Percentiles rank a stretch among this genome's conserved stretches.
Evolutionary conservation across 805 yeast species (phyloP).

Genomic region (Yamadazyma sp.): DNA sequence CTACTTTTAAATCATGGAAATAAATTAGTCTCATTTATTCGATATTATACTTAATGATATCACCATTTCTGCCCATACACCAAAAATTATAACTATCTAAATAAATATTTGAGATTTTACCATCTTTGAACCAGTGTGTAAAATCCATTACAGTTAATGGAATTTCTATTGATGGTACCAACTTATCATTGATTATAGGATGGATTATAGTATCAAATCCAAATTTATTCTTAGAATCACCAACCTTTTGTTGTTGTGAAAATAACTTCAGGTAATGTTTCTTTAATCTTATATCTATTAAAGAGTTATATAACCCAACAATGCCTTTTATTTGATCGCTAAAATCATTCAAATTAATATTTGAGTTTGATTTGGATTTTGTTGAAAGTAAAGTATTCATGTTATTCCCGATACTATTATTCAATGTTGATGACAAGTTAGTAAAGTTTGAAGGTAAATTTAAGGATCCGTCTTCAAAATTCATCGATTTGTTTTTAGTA

Average conservation of each 20-base stretch:
- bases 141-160: conserved; percentile 34
- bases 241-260: conserved; percentile 9
- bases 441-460: conserved; percentile 1
- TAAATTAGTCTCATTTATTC: background rate
- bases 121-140: conserved; percentile 29
- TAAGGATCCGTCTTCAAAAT: conserved; percentile 3
- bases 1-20: background rate
- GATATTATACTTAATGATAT: conserved; percentile 31
- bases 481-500: conserved; percentile 7
- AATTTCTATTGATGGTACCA: conserved; percentile 37
- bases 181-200: conserved; percentile 34
- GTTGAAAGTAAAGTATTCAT: conserved; percentile 21
- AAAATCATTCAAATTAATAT: conserved; percentile 7
- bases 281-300: conserved; percentile 32
- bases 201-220: conserved; percentile 27
- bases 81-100: conserved; percentile 28
- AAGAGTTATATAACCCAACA: conserved; percentile 29
- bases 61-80: conserved; percentile 40
- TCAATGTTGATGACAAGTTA: conserved; percentile 7
- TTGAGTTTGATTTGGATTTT: conserved; percentile 4
- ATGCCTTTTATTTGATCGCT: conserved; percentile 26
- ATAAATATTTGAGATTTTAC: conserved; percentile 33
- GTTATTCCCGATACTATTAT: conserved; percentile 15
- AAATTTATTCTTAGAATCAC: conserved; percentile 7
- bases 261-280: conserved; percentile 25